Percentiles rank a stretch among this genome's conserved stretches.
Evolutionary conservation across 83 land plant genomes (phyloP).

Genomic region (Diphasiastrum complanatum): DNA sequence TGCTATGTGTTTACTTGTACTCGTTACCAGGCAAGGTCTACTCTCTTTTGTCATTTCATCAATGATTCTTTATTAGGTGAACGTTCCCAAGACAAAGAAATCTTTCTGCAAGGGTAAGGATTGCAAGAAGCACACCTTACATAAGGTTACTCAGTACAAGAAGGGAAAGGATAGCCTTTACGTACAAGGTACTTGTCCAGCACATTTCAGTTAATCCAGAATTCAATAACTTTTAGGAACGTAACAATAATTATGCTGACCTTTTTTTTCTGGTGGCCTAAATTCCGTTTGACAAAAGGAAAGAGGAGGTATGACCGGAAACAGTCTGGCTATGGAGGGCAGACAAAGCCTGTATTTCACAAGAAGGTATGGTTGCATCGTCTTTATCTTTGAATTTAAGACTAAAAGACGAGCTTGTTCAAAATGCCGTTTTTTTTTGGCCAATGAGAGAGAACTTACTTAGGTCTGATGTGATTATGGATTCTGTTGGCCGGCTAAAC

Average conservation of each 20-base stretch:
- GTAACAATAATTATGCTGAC: neutral
- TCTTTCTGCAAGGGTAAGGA: conserved; percentile 43
- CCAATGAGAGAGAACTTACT: too few species aligned
- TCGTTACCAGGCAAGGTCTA: too few species aligned
- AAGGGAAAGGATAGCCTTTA: conserved; percentile 69
- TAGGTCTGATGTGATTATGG: too few species aligned
- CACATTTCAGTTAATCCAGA: neutral
- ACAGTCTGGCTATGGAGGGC: conserved; percentile 80
- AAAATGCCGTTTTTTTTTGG: too few species aligned
- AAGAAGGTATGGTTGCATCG: too few species aligned
- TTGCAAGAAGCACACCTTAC: conserved; percentile 72
- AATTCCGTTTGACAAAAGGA: conserved; percentile 24
- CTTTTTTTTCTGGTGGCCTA: neutral
- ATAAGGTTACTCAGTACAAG: conserved; percentile 85
- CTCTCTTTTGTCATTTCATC: too few species aligned
- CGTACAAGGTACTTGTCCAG: conserved; percentile 45
- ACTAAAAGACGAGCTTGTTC: too few species aligned
- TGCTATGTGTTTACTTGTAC: too few species aligned
- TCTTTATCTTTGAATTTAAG: too few species aligned
- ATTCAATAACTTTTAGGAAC: neutral
- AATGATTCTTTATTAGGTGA: conserved; percentile 33
- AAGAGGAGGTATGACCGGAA: conserved; percentile 77
- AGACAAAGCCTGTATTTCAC: conserved; percentile 78
- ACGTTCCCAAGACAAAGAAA: conserved; percentile 40
- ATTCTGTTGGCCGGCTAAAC: too few species aligned